These are phyloP conservation scores for Ascochyta rabiei DNA, from an alignment of 2,329 filamentous ascomycete genomes.

Conservation along the genomic window DNA sequence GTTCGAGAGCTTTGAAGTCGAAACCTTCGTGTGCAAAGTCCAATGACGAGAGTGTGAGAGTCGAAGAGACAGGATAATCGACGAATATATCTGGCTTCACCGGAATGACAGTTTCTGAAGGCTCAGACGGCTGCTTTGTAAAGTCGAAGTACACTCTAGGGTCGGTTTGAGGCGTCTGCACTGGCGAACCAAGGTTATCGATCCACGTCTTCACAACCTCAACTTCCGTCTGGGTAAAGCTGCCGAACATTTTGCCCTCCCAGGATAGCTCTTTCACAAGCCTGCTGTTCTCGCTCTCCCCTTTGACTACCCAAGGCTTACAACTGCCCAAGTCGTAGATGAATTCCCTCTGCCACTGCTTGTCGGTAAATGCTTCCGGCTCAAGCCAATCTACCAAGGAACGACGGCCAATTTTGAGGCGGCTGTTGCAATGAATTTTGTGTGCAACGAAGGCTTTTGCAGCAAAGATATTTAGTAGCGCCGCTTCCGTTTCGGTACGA, in stretches of 20 bases:
- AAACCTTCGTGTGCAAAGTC: neutral
- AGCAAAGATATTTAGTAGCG: constrained; percentile 41
- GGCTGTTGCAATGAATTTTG: constrained; percentile 51
- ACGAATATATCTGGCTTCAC: neutral
- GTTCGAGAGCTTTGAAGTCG: neutral
- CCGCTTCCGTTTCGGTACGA: constrained; percentile 19
- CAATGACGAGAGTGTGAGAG: neutral
- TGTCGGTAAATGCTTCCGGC: constrained; percentile 36
- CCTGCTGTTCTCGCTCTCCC: constrained; percentile 49
- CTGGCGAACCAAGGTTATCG: constrained; percentile 35
- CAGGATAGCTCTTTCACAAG: constrained; percentile 53
- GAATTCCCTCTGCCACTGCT: constrained; percentile 46
- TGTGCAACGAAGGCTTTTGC: constrained; percentile 50
- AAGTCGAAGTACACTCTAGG: constrained; percentile 30
- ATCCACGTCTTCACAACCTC: constrained; percentile 51
- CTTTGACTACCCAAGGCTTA: constrained; percentile 52
- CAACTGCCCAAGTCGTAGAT: constrained; percentile 44
- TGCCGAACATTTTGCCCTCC: constrained; percentile 58
- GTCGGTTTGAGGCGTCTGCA: constrained; percentile 2
- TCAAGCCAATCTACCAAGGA: constrained; percentile 53
- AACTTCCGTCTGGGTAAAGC: constrained; percentile 55
- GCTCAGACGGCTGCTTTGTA: constrained; percentile 11
- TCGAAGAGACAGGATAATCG: neutral
- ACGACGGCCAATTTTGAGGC: constrained; percentile 47
- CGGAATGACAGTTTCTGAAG: neutral